Evolutionary conservation across 306 rosid genomes (phyloP), one percentile per base, ranked within the genome.

Genomic region (Dicorynia guianensis): DNA sequence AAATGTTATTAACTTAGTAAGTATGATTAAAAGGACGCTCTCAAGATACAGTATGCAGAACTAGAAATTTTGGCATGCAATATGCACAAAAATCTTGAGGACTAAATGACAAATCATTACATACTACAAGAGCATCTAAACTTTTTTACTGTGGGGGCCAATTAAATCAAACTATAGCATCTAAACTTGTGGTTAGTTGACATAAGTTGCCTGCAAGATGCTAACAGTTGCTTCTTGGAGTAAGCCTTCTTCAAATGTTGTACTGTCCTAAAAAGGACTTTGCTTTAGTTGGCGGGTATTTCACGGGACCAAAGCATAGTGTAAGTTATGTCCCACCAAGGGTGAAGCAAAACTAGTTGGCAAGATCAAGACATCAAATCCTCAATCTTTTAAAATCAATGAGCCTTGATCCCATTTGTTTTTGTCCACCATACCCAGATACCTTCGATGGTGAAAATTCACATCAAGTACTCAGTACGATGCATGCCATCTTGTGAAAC

Each of bases 401-500:
- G 78, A 67, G 67, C 14, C 60, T 63, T 52, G 79, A 79, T 58
- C 40, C 48, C 63, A 63, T 73, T 55, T 79, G 73, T 49, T 66
- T 65, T 79, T 79, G 79, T 76, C 81, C 71, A n/a, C 73, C 69
- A 79, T 79, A 83, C 58, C 72, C 50, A 59, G 81, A 64, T 79
- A 79, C 76, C 69, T 19, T 79, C 71, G 75, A 75, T 71, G 78
- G 87, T 79, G 87, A 79, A 83, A 83, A 60, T 79, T 75, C 54
- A 77, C 73, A 79, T 79, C 87, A 71, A 65, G 87, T 79, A 79
- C 84, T 30, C 40, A 36, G 84, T 83, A 79, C 84, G 44, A 79
- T 66, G 82, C 81, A 79, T 66, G 82, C 81, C 84, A 71, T 79
- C 87, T 79, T 71, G 64, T 79, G 81, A 65, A 75, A 68, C 71